Base-by-base conservation (phyloP, 441 rosid species). In the Rhodomyrtus psidioides region DNA sequence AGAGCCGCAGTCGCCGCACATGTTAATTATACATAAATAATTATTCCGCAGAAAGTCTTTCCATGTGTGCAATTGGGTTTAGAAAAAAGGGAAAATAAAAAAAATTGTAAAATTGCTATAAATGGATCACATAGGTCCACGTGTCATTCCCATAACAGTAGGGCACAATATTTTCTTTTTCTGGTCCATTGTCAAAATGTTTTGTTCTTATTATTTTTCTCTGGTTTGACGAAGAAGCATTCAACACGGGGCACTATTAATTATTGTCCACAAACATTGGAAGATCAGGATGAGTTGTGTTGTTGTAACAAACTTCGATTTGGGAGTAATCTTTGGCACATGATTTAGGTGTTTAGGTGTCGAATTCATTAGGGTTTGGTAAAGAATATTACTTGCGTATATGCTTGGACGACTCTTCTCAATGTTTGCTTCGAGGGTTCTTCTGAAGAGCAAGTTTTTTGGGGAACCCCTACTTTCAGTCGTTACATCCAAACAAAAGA, bases 1-100 rank as follows among this genome's bases (percentile, higher is more conserved):
- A 12, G 30, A 1, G 17, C 46, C 0, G 4, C 6, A 1, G 12
- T 12, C 16, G 8, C 39, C 16, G 3, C 16, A 10, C 4, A 5
- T 39, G 12, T 34, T 70, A 34, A 23, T 70, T 10, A 21, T 1
- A 21, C 49, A 5, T 9, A 9, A 19, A 3, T 21, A 70, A 12
- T 6, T 1, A 5, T 3, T 39, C 79, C 0, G 21, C 21, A n/a
- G 8, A 21, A 39, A 39, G n/a, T 6, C 49, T 70, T 70, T 21
- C 8, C n/a, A 21, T 70, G 21, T 24, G n/a, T 70, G 15, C 79
- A 21, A 70, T 39, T 21, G 49, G 79, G 49, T 21, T 34, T 5
- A 34, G 7, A 34, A 34, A 65, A 65, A 17, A 21, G 17, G 9
- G 13, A 12, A 2, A 34, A 2, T 2, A 5, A 65, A 42, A 70